phyloP scores from a whole-genome alignment of 345 rosid genomes.

The Toxicodendron radicans region DNA sequence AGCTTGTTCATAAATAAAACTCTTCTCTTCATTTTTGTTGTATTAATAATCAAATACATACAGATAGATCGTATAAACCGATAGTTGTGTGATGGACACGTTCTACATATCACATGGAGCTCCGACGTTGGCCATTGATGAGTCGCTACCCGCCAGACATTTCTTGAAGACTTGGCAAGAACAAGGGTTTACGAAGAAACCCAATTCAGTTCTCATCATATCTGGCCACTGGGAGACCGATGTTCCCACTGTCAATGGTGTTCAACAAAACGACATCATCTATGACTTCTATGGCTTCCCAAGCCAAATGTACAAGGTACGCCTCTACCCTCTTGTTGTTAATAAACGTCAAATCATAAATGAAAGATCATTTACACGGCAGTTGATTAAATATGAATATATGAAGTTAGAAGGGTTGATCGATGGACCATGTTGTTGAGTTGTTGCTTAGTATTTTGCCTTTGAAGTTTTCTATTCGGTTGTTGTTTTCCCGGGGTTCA shows the following conservation, averaged over 20 bases:
- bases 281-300: constrained; percentile 85
- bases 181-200: constrained; percentile 37
- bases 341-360: too few relatives aligned
- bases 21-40: too few relatives aligned
- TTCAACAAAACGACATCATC: constrained; percentile 58
- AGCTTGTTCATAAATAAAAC: too few relatives aligned
- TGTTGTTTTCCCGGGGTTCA: too few relatives aligned
- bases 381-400: too few relatives aligned
- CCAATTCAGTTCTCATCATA: constrained; percentile 68
- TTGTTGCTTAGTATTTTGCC: neutral
- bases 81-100: constrained; percentile 36
- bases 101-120: constrained; percentile 81
- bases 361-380: too few relatives aligned
- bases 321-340: too few relatives aligned
- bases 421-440: neutral
- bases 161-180: constrained; percentile 68
- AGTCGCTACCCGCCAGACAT: constrained; percentile 56
- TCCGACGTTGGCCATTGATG: constrained; percentile 79
- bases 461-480: too few relatives aligned
- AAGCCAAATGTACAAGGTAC: constrained; percentile 66
- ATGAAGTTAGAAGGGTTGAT: neutral
- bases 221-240: constrained; percentile 94
- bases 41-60: too few relatives aligned
- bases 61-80: too few relatives aligned
- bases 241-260: constrained; percentile 61